Base-by-base conservation (phyloP, 208 protist species). In the Trypanosoma boissoni region DNA sequence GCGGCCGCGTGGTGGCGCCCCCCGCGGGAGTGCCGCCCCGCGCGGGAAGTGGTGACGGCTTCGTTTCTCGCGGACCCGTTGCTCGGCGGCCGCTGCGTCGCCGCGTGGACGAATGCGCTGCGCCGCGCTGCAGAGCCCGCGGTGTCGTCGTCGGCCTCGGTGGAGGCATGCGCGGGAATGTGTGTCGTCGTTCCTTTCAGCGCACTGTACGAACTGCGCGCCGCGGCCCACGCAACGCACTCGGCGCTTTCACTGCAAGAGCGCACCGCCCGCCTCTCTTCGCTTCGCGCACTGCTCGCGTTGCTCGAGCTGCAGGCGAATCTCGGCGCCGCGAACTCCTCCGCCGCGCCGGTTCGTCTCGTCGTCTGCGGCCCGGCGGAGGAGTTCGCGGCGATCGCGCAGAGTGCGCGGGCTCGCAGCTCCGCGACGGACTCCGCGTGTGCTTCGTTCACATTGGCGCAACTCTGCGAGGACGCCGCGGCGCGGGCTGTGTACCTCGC, bases 301-400 rank as follows among this genome's bases (percentile, higher is more conserved):
- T 50, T 84, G 0, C 60, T 90, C 54, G 75, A 83, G 54, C 58
- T 90, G 20, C 78, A 83, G 45, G 71, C 24, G 50, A 32, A 23
- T 36, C 20, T 2, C 45, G 43, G n/a, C n/a, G n/a, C 4, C 52
- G 52, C 32, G 51, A 49, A 5, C 60, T 42, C 34, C 34, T 6
- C 12, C 44, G 46, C 6, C 51, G 53, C 29, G 70, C n/a, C 21
- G n/a, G 46, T 70, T 28, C 53, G 61, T 49, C 24, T 80, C 42
- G 41, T 55, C 6, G 56, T 75, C 32, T 61, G 55, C 46, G 46
- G 61, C 20, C 75, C 75, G 48, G 39, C 76, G 3, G 64, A 78
- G 59, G 80, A 92, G 59, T 92, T 85, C 60, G 74, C 83, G 24
- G 68, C 78, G 9, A 45, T 92, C 32, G 85, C 80, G 56, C 52